Percentiles rank a stretch among this genome's conserved stretches.
phyloP scores from a whole-genome alignment of 108 stramenopile genomes.

The Pseudonitzschia delicatissima region DNA sequence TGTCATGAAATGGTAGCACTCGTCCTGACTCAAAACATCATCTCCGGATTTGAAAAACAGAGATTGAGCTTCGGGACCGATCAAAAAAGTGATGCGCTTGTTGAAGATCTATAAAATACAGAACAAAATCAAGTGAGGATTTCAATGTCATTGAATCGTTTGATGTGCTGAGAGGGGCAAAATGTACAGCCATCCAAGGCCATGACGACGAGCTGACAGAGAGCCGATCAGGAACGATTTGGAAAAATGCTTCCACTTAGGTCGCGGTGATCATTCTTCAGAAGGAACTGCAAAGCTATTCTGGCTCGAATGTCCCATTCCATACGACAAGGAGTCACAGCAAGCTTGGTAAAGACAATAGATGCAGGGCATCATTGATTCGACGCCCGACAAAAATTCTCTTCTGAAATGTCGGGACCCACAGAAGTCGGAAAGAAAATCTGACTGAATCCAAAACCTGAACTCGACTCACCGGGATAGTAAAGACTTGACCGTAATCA shows the following conservation, averaged over 20 bases:
- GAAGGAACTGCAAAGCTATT: no score
- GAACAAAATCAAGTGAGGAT: not conserved
- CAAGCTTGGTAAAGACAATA: no score
- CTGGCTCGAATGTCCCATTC: no score
- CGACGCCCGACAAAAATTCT: not conserved
- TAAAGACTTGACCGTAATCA: slow-evolving; percentile 90
- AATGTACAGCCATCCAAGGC: no score
- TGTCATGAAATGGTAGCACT: slow-evolving; percentile 97
- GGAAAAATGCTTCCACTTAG: no score
- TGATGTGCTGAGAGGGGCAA: not conserved
- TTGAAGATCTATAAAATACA: slow-evolving; percentile 61
- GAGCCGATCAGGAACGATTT: no score
- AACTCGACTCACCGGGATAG: slow-evolving; percentile 74
- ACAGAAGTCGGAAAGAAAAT: not conserved
- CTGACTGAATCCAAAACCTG: not conserved
- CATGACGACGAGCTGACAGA: no score
- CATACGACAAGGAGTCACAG: no score
- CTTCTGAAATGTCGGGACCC: not conserved
- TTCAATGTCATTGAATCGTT: not conserved
- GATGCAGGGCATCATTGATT: not conserved
- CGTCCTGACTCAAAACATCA: slow-evolving; percentile 91
- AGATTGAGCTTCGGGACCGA: slow-evolving; percentile 95
- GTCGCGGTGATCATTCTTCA: no score
- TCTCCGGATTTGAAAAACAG: slow-evolving; percentile 95
- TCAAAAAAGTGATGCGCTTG: slow-evolving; percentile 93